These are phyloP conservation scores for Ustilago trichophora DNA, from an alignment of 1,284 basidiomycete genomes.

Conservation along the genomic window DNA sequence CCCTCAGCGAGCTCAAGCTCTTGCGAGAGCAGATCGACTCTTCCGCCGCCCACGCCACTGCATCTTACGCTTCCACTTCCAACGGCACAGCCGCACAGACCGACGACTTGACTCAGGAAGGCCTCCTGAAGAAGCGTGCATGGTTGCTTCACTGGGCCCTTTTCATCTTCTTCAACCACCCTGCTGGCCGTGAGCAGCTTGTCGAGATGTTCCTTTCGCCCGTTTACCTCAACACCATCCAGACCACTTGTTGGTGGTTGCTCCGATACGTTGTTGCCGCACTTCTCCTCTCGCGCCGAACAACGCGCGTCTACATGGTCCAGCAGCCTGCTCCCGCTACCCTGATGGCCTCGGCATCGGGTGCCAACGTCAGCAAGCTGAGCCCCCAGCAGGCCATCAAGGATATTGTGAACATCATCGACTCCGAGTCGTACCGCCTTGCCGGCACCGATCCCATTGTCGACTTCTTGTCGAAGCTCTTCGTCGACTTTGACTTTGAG, in stretches of 20 bases:
- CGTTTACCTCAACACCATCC: conserved; percentile 97
- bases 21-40: conserved; percentile 89
- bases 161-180: conserved; percentile 98
- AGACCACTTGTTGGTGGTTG: conserved; percentile 93
- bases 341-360: conserved; percentile 38
- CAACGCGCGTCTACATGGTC: conserved; percentile 60
- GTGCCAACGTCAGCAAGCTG: conserved; percentile 54
- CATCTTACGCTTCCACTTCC: conserved; percentile 41
- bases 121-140: conserved; percentile 88
- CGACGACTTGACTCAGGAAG: conserved; percentile 68
- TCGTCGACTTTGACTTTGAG: conserved; percentile 90
- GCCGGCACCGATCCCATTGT: conserved; percentile 95
- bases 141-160: conserved; percentile 98
- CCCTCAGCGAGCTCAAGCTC: conserved; percentile 90
- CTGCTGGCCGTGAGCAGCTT: conserved; percentile 87
- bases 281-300: conserved; percentile 86
- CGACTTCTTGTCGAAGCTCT: conserved; percentile 89
- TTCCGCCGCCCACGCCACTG: conserved; percentile 42
- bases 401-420: conserved; percentile 62
- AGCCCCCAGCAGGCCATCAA: conserved; percentile 61
- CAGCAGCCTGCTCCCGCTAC: conserved; percentile 45
- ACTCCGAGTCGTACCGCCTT: conserved; percentile 66
- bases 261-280: conserved; percentile 93
- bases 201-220: conserved; percentile 96
- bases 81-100: conserved; percentile 27